phyloP scores from a whole-genome alignment of 108 stramenopile species.

The Cylindrotheca closterium region DNA sequence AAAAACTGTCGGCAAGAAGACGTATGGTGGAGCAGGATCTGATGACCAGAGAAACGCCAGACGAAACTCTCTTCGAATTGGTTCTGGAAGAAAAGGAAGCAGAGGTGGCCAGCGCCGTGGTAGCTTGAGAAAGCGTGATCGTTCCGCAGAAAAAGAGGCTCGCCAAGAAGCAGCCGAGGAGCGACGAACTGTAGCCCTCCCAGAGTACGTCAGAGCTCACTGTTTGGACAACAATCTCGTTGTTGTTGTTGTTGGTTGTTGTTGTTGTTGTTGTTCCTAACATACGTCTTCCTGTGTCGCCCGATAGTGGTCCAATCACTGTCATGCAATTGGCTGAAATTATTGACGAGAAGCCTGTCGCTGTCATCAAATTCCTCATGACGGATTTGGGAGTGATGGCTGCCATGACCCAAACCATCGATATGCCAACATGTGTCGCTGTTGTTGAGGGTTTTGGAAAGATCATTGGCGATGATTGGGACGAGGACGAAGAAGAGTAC shows the following conservation, averaged over 20 bases:
- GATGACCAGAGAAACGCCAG: conserved; percentile 34
- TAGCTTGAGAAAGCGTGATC: conserved; percentile 70
- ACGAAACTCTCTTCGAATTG: conserved; percentile 65
- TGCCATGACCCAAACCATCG: conserved; percentile 86
- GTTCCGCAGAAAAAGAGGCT: conserved; percentile 60
- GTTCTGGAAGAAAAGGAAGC: conserved; percentile 55
- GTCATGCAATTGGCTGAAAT: conserved; percentile 80
- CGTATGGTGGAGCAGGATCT: conserved; percentile 21
- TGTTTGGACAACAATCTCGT: neutral
- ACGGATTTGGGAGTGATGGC: conserved; percentile 94
- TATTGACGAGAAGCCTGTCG: conserved; percentile 82
- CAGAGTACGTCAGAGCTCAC: conserved; percentile 59
- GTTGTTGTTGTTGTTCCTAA: too few relatives aligned
- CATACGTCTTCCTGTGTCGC: too few relatives aligned
- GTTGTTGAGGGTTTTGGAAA: conserved; percentile 93
- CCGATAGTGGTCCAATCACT: conserved; percentile 66
- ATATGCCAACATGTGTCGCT: conserved; percentile 75
- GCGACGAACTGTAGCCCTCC: conserved; percentile 67
- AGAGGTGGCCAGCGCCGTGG: conserved; percentile 57
- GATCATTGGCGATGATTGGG: conserved; percentile 62
- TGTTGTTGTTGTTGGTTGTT: too few relatives aligned
- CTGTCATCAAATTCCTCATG: conserved; percentile 95
- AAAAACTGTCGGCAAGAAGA: conserved; percentile 5
- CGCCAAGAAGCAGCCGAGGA: conserved; percentile 68
- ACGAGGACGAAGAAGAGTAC: conserved; percentile 53